phyloP scores from a whole-genome alignment of 2,329 filamentous ascomycete genomes.

The Nemania sp. region DNA sequence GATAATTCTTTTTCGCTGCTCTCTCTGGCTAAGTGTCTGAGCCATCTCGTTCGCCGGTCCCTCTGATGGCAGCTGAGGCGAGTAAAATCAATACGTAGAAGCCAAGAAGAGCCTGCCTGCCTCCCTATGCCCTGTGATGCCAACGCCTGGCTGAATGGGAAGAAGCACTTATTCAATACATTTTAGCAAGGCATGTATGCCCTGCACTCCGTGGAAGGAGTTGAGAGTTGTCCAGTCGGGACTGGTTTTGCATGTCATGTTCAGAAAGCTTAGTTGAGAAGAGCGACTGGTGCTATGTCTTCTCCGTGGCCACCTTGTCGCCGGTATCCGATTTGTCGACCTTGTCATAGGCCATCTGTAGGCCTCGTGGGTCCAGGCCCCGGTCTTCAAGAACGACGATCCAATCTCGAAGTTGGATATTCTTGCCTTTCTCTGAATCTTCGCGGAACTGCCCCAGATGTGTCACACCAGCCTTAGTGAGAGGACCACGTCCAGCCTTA shows the following conservation, averaged over 20 bases:
- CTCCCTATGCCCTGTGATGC: constrained; percentile 34
- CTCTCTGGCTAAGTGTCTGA: not conserved
- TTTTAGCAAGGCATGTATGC: constrained; percentile 22
- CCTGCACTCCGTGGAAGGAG: not conserved
- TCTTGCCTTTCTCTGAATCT: constrained; percentile 73
- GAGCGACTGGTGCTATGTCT: constrained; percentile 1
- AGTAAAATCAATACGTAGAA: constrained; percentile 30
- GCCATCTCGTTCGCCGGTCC: not conserved
- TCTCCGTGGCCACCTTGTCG: constrained; percentile 33
- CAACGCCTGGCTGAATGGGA: constrained; percentile 40
- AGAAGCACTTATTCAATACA: constrained; percentile 37
- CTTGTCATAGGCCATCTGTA: constrained; percentile 62
- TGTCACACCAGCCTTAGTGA: constrained; percentile 63
- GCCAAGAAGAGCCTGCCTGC: constrained; percentile 27
- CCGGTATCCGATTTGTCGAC: constrained; percentile 53
- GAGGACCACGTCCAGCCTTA: constrained; percentile 42
- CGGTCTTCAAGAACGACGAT: constrained; percentile 79
- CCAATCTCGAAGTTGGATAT: constrained; percentile 85
- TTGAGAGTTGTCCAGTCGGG: not conserved
- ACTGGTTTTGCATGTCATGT: not conserved
- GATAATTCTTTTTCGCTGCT: constrained; percentile 1
- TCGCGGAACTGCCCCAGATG: constrained; percentile 78
- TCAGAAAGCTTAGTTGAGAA: not conserved
- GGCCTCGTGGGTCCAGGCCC: constrained; percentile 65
- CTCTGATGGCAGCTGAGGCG: constrained; percentile 16